phyloP scores from a whole-genome alignment of 352 stramenopile genomes.

The Globisporangium canariense region DNA sequence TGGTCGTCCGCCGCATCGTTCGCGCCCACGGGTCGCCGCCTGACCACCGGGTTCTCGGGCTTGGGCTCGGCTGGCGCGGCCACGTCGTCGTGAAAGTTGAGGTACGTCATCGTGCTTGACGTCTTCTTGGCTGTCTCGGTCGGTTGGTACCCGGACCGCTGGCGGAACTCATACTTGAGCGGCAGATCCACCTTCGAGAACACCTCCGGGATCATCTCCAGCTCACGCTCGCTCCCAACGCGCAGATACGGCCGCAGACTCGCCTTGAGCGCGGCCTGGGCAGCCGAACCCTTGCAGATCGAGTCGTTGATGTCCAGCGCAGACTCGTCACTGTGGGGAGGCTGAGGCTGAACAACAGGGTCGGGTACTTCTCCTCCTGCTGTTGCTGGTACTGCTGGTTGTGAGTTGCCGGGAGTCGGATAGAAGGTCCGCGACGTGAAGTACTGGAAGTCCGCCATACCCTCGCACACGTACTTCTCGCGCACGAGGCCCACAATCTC shows the following conservation, averaged over 20 bases:
- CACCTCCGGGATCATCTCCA: constrained; percentile 77
- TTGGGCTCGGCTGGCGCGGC: constrained; percentile 44
- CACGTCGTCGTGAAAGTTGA: constrained; percentile 74
- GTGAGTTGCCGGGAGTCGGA: constrained; percentile 24
- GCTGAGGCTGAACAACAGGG: constrained; percentile 4
- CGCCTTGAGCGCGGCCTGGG: constrained; percentile 43
- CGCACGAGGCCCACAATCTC: constrained; percentile 61
- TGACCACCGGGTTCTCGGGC: constrained; percentile 44
- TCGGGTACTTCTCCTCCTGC: not conserved
- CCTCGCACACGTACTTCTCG: constrained; percentile 84
- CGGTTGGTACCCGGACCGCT: constrained; percentile 68
- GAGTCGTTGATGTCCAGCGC: constrained; percentile 14
- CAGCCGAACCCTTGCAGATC: constrained; percentile 36
- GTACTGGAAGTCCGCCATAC: constrained; percentile 87
- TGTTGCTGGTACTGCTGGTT: not conserved
- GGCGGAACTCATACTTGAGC: constrained; percentile 83
- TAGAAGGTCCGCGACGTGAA: constrained; percentile 66
- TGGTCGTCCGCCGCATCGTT: constrained; percentile 59
- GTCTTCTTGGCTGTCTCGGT: constrained; percentile 54
- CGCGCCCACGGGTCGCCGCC: constrained; percentile 47
- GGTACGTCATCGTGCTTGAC: constrained; percentile 73
- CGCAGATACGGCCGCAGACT: constrained; percentile 59
- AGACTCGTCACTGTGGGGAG: not conserved
- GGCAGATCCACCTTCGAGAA: constrained; percentile 83
- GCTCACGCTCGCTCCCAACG: constrained; percentile 41